Percentiles rank a stretch among this genome's conserved stretches.
Conservation (phyloP, 2,329 filamentous ascomycete genomes). For the Pyrenochaeta sp. region DNA sequence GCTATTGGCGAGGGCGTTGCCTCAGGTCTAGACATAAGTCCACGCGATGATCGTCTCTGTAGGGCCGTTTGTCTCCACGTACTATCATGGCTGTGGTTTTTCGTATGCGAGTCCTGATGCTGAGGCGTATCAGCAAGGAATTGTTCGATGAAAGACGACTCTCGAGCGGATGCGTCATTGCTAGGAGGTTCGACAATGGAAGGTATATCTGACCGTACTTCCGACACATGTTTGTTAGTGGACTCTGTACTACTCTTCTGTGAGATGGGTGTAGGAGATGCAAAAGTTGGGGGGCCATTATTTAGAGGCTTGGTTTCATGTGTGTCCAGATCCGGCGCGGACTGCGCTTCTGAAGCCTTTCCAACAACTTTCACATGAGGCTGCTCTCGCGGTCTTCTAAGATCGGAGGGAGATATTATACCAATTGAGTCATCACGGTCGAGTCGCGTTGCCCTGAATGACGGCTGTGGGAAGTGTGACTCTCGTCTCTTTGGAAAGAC, state of each 20-base stretch:
- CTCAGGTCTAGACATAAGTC: not conserved
- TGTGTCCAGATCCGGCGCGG: too few relatives aligned
- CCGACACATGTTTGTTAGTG: not conserved
- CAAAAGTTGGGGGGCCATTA: not conserved
- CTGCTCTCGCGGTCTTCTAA: slow-evolving; percentile 35
- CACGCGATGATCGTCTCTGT: slow-evolving; percentile 15
- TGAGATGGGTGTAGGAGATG: not conserved
- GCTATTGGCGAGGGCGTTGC: not conserved
- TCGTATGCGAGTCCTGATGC: not conserved
- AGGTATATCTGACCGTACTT: not conserved
- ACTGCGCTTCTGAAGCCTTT: not conserved
- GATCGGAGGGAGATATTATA: slow-evolving; percentile 44
- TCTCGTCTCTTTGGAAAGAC: slow-evolving; percentile 2
- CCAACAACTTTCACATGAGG: slow-evolving; percentile 10
- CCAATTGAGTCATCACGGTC: slow-evolving; percentile 28
- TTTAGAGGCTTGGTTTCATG: not conserved
- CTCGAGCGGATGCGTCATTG: slow-evolving; percentile 16
- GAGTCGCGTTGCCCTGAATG: slow-evolving; percentile 20
- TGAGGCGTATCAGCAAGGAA: slow-evolving; percentile 27
- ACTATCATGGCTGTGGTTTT: not conserved
- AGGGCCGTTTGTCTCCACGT: slow-evolving; percentile 40
- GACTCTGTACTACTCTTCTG: not conserved
- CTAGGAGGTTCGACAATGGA: not conserved
- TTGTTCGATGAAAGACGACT: slow-evolving; percentile 33
- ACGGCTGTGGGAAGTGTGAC: slow-evolving; percentile 24